A percentile compares a stretch with the other conserved stretches of the same genome.
phyloP scores from a whole-genome alignment of 768 basidiomycete species.

The Psilocybe azurescens region DNA sequence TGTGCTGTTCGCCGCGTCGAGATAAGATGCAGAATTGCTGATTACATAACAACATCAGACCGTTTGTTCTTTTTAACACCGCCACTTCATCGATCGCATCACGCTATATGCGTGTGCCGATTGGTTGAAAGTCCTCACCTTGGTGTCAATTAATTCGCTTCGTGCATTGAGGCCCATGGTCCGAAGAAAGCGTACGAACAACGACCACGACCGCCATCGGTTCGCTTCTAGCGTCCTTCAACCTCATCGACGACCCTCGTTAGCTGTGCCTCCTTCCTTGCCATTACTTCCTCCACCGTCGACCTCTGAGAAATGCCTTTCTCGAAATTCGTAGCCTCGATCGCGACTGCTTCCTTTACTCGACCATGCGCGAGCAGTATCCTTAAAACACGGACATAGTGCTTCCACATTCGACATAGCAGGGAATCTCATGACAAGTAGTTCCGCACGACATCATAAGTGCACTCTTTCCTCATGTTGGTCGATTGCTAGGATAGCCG shows the following conservation, averaged over 20 bases:
- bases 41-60: too few species aligned
- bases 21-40: too few species aligned
- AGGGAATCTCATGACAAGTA: neutral
- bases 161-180: neutral
- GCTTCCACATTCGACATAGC: neutral
- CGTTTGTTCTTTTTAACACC: neutral
- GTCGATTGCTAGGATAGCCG: conserved; percentile 37
- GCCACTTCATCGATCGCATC: neutral
- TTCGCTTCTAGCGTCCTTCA: too few species aligned
- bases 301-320: neutral
- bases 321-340: neutral
- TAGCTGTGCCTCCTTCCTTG: neutral
- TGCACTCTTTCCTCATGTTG: conserved; percentile 25
- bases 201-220: neutral
- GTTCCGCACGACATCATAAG: too few species aligned
- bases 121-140: neutral
- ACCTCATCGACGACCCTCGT: neutral
- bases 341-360: neutral
- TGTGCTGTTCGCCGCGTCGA: too few species aligned
- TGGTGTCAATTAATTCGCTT: neutral
- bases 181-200: neutral
- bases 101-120: neutral
- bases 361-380: neutral
- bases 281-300: neutral
- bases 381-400: neutral